Base-by-base conservation (phyloP, 1,284 basidiomycete species). In the Ustilago hordei region DNA sequence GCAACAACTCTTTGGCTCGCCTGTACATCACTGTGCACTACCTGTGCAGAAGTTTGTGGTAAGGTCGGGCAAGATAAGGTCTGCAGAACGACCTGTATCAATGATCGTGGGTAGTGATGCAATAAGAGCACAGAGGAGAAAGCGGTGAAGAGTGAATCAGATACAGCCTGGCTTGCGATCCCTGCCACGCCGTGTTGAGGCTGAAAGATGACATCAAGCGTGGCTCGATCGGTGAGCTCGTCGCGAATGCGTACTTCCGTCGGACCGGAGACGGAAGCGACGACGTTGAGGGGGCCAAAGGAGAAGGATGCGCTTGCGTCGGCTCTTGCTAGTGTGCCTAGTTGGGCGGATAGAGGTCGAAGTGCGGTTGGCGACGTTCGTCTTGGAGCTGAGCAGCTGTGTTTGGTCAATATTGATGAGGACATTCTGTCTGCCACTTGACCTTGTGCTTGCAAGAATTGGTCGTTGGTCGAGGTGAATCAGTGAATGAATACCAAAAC, bases 41-140 rank as follows among this genome's bases (percentile, higher is more conserved):
- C 45, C 9, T 72, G 53, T 11, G 15, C 63, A 0, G 65, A 60
- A 2, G 65, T 68, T 35, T 73, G 68, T 13, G 62, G 78, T n/a
- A 60, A 47, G 52, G 56, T 53, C 34, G 90, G 89, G 84, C 88
- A 87, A 4, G 84, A 91, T 32, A 88, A 79, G 19, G 81, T 82
- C 83, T 90, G 91, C 60, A 91, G 90, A 19, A 91, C 91, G 55
- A 90, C 84, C 76, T 93, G 93, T 48, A 93, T 87, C 72, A 91
- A 86, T 11, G 89, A 88, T 62, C 89, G 86, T 19, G 89, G 89
- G 84, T 89, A 84, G 72, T 88, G 82, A 74, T 87, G 78, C 19
- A 89, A 85, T 38, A 87, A 78, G 47, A 89, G 85, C 8, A 89
- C 83, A 75, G 79, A 38, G 8, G 80, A 69, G 50, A 79, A 75